Base-by-base conservation (phyloP, 257 asterid genomes). In the Linaria vulgaris region DNA sequence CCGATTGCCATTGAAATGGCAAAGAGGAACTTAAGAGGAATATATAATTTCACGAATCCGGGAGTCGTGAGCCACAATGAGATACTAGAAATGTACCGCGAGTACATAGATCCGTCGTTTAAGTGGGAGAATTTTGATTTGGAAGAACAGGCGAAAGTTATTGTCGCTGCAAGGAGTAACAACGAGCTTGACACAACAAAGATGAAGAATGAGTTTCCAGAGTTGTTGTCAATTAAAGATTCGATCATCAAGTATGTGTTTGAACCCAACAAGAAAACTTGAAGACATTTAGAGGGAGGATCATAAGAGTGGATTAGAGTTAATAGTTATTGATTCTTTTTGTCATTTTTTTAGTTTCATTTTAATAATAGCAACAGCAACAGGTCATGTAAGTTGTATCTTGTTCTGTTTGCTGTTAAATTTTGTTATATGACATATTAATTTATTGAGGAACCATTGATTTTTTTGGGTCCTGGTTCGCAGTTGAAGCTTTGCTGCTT, bases 1-100 rank as follows among this genome's bases (percentile, higher is more conserved):
- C 77, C 77, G 5, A 68, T 73, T 16, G 63, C 78, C 7, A 68
- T 73, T n/a, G 78, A 74, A 53, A 73, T 73, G 78, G 78, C 74
- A 0, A 73, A 73, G 48, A 59, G 78, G 46, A 73, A 73, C 70
- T 56, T 48, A 37, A 73, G 44, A 21, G 78, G 78, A 8, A 73
- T 73, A 67, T 73, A 70, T 66, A 73, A 73, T 57, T 73, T 67
- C 67, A 73, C 78, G 9, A 73, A 73, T 30, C 70, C 78, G 0
- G 78, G 78, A 4, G 74, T 68, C 6, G 64, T 68, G 30, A 73
- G 70, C 37, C 74, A 73, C 70, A 73, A 73, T 12, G 78, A 73
- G 61, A 68, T 73, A 21, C 41, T 73, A 60, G 78, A 73, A 46
- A 43, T 73, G 78, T 73, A 74, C 57, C 56, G 53, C 57, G 56